These are phyloP conservation scores for Colletotrichum musicola DNA, from an alignment of 2,329 filamentous ascomycete genomes.

Conservation along the genomic window DNA sequence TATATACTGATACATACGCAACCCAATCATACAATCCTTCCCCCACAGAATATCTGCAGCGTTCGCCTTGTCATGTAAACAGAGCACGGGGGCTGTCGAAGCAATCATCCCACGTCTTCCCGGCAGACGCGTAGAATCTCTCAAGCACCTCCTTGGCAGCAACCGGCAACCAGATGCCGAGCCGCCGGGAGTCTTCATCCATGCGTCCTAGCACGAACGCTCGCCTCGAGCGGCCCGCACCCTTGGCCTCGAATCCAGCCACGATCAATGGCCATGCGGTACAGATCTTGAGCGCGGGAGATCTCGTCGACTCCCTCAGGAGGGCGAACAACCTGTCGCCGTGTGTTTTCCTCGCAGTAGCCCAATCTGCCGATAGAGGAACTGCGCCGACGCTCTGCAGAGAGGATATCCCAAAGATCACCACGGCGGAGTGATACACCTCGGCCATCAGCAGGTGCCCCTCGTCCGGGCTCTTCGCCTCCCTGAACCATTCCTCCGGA, in stretches of 20 bases:
- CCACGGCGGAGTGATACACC: conserved; percentile 47
- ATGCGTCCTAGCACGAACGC: conserved; percentile 2
- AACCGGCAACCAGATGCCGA: not conserved
- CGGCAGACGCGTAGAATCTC: conserved; percentile 15
- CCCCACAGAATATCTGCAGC: too few relatives aligned
- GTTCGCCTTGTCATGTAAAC: not conserved
- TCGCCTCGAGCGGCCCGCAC: not conserved
- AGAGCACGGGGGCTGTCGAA: conserved; percentile 22
- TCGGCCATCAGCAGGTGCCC: conserved; percentile 40
- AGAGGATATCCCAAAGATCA: conserved; percentile 52
- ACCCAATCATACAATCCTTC: too few relatives aligned
- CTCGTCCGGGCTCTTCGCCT: not conserved
- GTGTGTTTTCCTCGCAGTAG: conserved; percentile 25
- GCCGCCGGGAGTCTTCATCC: not conserved
- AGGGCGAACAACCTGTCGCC: conserved; percentile 37
- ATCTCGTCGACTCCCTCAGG: conserved; percentile 34
- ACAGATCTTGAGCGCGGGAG: conserved; percentile 1
- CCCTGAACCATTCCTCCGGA: conserved; percentile 46
- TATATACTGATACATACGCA: too few relatives aligned
- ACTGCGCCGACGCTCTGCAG: conserved; percentile 49
- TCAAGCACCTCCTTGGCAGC: conserved; percentile 13
- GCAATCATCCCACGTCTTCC: conserved; percentile 23
- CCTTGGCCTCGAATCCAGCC: conserved; percentile 25
- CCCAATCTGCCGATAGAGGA: conserved; percentile 38
- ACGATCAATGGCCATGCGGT: conserved; percentile 20